These are phyloP conservation scores for Fraxinus americana DNA, from an alignment of 257 asterid species.

Conservation along the genomic window DNA sequence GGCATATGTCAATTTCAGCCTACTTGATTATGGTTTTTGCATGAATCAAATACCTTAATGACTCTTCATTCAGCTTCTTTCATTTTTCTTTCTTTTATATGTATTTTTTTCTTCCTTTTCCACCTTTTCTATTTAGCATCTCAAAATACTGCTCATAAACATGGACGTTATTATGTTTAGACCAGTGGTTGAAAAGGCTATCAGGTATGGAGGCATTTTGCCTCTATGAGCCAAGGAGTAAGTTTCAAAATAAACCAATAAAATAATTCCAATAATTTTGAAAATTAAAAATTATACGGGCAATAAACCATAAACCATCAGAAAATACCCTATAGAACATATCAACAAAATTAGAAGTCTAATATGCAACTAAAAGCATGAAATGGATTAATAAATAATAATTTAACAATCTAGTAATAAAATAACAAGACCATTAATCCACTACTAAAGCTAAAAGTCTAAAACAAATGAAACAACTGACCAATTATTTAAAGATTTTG, in stretches of 20 bases:
- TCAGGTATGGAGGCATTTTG: neutral
- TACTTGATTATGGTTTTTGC: slow-evolving; percentile 11
- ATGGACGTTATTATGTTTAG: neutral
- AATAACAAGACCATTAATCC: neutral
- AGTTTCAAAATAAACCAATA: neutral
- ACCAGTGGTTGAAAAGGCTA: neutral
- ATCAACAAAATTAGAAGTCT: neutral
- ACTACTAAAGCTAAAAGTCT: neutral
- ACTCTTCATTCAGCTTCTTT: neutral
- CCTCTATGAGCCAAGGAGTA: neutral
- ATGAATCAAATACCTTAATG: neutral
- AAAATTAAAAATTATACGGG: neutral
- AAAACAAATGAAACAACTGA: neutral
- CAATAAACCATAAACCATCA: neutral
- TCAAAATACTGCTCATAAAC: neutral
- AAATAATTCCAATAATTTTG: neutral
- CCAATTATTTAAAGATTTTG: neutral
- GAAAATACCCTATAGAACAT: neutral
- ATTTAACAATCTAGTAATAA: neutral
- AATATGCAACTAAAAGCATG: neutral
- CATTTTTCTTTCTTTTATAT: neutral
- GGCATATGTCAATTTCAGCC: neutral
- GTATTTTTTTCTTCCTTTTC: neutral
- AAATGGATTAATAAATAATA: neutral
- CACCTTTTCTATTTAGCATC: neutral